Evolutionary conservation across 2,329 filamentous ascomycete species (phyloP).

Genomic region (Blastomyces gilchristii): DNA sequence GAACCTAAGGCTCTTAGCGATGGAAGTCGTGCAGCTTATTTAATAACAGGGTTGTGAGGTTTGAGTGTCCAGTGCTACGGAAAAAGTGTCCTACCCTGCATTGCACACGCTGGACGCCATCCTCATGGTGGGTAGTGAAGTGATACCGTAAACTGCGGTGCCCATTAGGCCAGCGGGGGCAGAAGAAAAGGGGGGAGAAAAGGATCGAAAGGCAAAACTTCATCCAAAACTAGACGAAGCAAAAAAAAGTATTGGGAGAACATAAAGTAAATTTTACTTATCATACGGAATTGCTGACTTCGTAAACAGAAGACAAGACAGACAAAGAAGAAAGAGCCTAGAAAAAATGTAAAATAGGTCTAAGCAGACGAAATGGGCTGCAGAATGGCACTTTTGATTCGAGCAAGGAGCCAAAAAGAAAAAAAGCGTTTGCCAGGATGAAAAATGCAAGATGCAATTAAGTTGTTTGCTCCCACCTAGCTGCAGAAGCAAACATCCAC

Average conservation of each 20-base stretch:
- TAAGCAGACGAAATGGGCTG: not conserved
- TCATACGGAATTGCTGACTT: not conserved
- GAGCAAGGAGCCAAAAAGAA: not conserved
- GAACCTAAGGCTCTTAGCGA: not conserved
- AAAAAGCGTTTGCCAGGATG: conserved; percentile 3
- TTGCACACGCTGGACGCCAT: not conserved
- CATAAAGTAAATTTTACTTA: not conserved
- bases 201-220: not conserved
- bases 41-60: conserved; percentile 7
- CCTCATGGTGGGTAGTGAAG: not conserved
- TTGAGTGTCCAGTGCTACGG: not conserved
- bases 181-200: not conserved
- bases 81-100: not conserved
- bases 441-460: not conserved
- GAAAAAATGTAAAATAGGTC: not conserved
- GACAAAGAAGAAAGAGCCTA: not conserved
- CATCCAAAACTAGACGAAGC: not conserved
- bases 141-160: not conserved
- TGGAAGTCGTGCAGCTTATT: conserved; percentile 2
- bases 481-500: conserved; percentile 4
- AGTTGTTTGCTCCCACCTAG: conserved; percentile 1
- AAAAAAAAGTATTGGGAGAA: not conserved
- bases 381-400: not conserved
- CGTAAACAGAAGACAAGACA: not conserved
- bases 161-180: not conserved